Evolutionary conservation across 2,329 filamentous ascomycete species (phyloP), one percentile per base, ranked within the genome.

Genomic region (Coniochaeta sp.): DNA sequence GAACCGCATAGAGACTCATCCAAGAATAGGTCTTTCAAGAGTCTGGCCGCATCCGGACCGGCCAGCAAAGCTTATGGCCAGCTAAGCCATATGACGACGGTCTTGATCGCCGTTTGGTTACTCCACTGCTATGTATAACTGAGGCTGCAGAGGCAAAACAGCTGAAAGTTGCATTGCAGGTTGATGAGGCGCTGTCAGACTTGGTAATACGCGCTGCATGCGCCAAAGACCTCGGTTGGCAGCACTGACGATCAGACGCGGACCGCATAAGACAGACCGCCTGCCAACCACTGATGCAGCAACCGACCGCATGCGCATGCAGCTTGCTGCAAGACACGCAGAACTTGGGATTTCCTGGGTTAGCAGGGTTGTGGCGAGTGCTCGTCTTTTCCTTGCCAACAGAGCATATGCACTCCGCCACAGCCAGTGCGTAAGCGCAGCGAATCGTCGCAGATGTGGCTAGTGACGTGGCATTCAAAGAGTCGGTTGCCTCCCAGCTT

Each of bases 401-500:
- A 34, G 24, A 52, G 38, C 62, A 54, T 54, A 59, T 65, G 64
- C 67, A 69, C 75, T 76, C 71, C 74, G 75, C 75, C 75, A 77
- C 74, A 71, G 64, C 58, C 65, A 59, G 61, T 57, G 64, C 62
- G 62, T 58, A 60, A 64, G 54, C 40, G 64, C 62, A 61, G 61
- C 59, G 52, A 61, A 59, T 59, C 44, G 58, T 58, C 40, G 57
- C 47, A 56, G 58, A 64, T 74, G 73, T 75, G 75, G 74, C 74
- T 77, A 69, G 73, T 75, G 75, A 78, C 77, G 77, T 79, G 76
- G 75, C 77, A 75, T 63, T 60, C 67, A 28, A 61, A 30, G 54
- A 42, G 16, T 52, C 54, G 62, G 63, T 55, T 65, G 64, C 61
- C 58, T 65, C 62, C 36, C 40, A 36, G 57, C 42, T 58, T 19